Evolutionary conservation across 2,329 filamentous ascomycete species (phyloP).

Genomic region (Colletotrichum incanum): DNA sequence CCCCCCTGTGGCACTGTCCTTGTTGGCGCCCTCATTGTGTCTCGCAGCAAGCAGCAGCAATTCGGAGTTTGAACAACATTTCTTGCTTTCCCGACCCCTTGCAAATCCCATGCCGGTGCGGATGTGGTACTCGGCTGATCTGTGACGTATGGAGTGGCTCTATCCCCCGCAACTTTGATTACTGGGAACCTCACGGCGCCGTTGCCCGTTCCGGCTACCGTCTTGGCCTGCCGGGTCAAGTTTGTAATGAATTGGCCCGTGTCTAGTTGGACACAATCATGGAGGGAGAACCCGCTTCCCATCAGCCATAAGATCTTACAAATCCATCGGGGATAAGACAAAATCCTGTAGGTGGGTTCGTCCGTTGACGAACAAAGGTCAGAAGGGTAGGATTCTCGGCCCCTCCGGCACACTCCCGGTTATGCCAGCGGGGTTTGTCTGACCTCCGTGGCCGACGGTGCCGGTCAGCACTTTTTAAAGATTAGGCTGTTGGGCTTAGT

Average conservation of each 20-base stretch:
- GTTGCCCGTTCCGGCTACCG: constrained; percentile 5
- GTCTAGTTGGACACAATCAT: background rate
- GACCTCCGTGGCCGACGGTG: background rate
- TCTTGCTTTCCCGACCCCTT: constrained; percentile 2
- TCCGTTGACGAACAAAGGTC: background rate
- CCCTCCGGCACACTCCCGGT: constrained; percentile 5
- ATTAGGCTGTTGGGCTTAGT: too few species aligned
- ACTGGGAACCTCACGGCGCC: background rate
- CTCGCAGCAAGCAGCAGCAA: background rate
- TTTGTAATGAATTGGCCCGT: too few species aligned
- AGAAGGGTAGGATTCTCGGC: background rate
- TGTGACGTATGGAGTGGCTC: constrained; percentile 32
- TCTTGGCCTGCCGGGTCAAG: background rate
- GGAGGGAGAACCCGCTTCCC: background rate
- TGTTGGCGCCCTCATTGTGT: background rate
- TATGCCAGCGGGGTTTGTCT: constrained; percentile 9
- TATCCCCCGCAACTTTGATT: constrained; percentile 34
- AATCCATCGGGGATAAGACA: background rate
- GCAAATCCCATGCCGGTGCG: constrained; percentile 9
- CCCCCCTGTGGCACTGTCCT: constrained; percentile 9
- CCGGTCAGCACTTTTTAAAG: background rate
- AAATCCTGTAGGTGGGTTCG: background rate
- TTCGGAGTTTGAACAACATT: constrained; percentile 8
- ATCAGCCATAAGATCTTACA: background rate
- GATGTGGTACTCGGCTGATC: constrained; percentile 22